Evolutionary conservation across 352 stramenopile species (phyloP).

Genomic region (Pythium monospermum): DNA sequence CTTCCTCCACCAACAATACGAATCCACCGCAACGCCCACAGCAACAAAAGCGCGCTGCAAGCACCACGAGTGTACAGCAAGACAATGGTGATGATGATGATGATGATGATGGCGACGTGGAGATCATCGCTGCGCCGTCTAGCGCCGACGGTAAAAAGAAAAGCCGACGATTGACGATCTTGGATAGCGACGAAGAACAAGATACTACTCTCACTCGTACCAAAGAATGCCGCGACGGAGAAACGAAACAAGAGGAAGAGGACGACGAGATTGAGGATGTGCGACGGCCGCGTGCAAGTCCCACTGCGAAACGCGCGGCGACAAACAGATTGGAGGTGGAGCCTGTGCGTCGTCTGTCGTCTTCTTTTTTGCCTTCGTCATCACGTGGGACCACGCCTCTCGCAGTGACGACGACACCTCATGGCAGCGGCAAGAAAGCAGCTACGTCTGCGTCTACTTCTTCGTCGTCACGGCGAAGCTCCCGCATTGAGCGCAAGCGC

Average conservation of each 20-base stretch:
- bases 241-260: not conserved
- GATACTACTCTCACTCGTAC: too few relatives aligned
- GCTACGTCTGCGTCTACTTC: slow-evolving; percentile 20
- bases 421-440: too few relatives aligned
- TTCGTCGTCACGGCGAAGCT: slow-evolving; percentile 51
- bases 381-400: not conserved
- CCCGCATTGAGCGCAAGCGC: slow-evolving; percentile 49
- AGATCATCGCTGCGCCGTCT: slow-evolving; percentile 33
- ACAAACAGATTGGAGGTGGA: slow-evolving; percentile 11
- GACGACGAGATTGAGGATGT: slow-evolving; percentile 8
- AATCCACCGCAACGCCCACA: not conserved
- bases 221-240: too few relatives aligned
- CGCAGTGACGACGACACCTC: too few relatives aligned
- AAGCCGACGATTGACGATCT: slow-evolving; percentile 30
- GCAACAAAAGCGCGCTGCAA: not conserved
- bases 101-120: slow-evolving; percentile 50
- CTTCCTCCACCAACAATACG: not conserved
- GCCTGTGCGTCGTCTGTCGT: slow-evolving; percentile 13
- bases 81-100: slow-evolving; percentile 21
- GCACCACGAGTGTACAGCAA: slow-evolving; percentile 1
- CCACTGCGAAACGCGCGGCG: too few relatives aligned
- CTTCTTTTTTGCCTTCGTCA: not conserved
- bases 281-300: not conserved
- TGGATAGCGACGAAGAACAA: slow-evolving; percentile 61
- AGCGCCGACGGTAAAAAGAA: slow-evolving; percentile 22